Percentiles rank a stretch among this genome's conserved stretches.
Evolutionary conservation across 495 filamentous ascomycete species (phyloP).

Genomic region (Tuber microsphaerosporum): DNA sequence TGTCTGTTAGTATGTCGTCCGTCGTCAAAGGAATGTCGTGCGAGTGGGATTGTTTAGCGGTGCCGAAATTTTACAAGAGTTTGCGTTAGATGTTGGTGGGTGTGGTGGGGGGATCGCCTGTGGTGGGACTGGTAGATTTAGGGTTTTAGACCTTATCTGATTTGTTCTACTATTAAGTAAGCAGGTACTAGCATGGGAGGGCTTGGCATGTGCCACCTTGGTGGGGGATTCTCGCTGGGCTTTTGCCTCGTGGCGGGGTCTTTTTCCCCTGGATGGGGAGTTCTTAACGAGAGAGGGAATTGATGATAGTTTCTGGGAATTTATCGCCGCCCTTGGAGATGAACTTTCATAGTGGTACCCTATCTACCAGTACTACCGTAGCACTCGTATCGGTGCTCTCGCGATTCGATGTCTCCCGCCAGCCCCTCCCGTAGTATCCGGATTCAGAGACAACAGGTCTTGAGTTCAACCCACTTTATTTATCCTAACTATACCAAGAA

Average conservation of each 20-base stretch:
- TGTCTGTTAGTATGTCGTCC: constrained; percentile 63
- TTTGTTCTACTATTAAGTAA: neutral
- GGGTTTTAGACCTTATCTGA: constrained; percentile 21
- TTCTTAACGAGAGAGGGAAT: neutral
- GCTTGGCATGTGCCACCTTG: neutral
- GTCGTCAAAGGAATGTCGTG: constrained; percentile 14
- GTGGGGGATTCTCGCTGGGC: neutral
- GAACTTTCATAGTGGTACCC: neutral
- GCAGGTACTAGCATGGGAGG: neutral
- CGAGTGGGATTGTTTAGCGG: constrained; percentile 26
- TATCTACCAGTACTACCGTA: too few relatives aligned
- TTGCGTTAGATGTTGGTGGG: constrained; percentile 3
- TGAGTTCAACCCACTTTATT: too few relatives aligned
- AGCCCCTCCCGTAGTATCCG: too few relatives aligned
- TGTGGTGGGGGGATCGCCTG: neutral
- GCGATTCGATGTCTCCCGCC: too few relatives aligned
- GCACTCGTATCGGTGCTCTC: too few relatives aligned
- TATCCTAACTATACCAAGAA: too few relatives aligned
- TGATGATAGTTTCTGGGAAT: neutral
- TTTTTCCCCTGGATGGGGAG: neutral
- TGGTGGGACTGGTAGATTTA: constrained; percentile 8
- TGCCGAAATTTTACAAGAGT: constrained; percentile 27
- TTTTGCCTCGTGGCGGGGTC: neutral
- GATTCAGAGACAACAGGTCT: too few relatives aligned
- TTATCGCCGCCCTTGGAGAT: neutral